Evolutionary conservation across 2,329 filamentous ascomycete species (phyloP), one percentile per base, ranked within the genome.

Genomic region (Neofusicoccum sp.): DNA sequence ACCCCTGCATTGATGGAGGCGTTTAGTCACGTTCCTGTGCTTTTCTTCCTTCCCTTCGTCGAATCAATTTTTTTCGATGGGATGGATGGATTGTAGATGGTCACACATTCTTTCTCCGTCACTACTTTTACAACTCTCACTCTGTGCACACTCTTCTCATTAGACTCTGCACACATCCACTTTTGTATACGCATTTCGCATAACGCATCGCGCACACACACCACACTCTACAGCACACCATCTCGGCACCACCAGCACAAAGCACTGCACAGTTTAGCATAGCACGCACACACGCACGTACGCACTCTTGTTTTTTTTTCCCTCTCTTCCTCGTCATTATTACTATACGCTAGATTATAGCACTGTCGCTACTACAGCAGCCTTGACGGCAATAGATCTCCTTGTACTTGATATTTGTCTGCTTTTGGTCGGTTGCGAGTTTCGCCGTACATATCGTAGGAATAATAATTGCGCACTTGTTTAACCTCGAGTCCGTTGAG

Each of bases 1-100:
- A 56, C 51, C 51, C 51, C 51, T 56, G 51, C 51, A 56, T 56
- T 43, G 51, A 56, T 56, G 51, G 51, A 56, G 51, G 41, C 30
- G n/a, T n/a, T n/a, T n/a, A n/a, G n/a, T 56, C 51, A 56, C 51
- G 38, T 43, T 43, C 38, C 38, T 43, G 38, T 56, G 51, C 38
- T 56, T 34, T 53, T 24, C 34, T 54, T 14, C 38, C 51, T 43
- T 11, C 16, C n/a, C 7, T 6, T 43, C 16, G 6, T 43, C 16
- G 16, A 24, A 43, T 11, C 48, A 26, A 26, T 26, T 51, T 56
- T 43, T 56, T 33, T 3, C 43, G 38, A 43, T 24, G 36, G 51
- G 38, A 24, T 34, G 48, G 49, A 43, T 30, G 12, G 36, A 43
- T 43, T 56, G 38, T 56, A 56, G 38, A 56, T 56, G 51, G 51